Base-by-base conservation (phyloP, 2,329 filamentous ascomycete species). In the Nannizziopsis barbatae region DNA sequence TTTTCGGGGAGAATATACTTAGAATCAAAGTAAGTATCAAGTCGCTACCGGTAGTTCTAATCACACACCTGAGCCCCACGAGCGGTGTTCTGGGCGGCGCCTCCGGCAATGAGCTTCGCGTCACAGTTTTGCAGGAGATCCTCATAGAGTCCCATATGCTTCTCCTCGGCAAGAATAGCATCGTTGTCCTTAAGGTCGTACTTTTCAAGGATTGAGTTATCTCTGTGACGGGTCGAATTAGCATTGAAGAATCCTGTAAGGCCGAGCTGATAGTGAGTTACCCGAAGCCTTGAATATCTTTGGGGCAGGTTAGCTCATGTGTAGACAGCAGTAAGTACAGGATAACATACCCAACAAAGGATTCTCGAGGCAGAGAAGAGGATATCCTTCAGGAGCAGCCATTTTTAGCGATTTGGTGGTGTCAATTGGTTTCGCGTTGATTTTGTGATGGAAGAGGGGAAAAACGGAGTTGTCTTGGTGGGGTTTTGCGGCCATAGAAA, bases 1-100 rank as follows among this genome's bases (percentile, higher is more conserved):
- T 95, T 84, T 52, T 84, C 74, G 30, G 86, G 81, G 50, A 98
- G 86, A 56, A 96, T 81, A 76, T 98, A 98, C 80, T 82, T n/a
- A 58, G 42, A 20, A 2, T 8, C 18, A 15, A 12, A 11, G 17
- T 49, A 27, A 45, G 43, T 2, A 14, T 17, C 22, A 27, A 15
- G 2, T 10, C 11, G 8, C 5, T 30, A 30, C 10, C n/a, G 11
- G 7, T 30, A 5, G 9, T 2, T 42, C 7, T n/a, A 10, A 8
- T 20, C 37, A 18, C 58, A 49, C 71, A 77, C 75, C 68, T 92
- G 86, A 55, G 90, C 92, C 58, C 92, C 92, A 63, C 92, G 83
- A 58, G 92, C 90, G 47, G 88, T 93, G 79, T 98, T 98, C 74
- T 98, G 92, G 27, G 92, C 92, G 49, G 92, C 92, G 62, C 92